A percentile compares a stretch with the other conserved stretches of the same genome.
phyloP scores from a whole-genome alignment of 352 stramenopile genomes.

The Phytophthora litchii region DNA sequence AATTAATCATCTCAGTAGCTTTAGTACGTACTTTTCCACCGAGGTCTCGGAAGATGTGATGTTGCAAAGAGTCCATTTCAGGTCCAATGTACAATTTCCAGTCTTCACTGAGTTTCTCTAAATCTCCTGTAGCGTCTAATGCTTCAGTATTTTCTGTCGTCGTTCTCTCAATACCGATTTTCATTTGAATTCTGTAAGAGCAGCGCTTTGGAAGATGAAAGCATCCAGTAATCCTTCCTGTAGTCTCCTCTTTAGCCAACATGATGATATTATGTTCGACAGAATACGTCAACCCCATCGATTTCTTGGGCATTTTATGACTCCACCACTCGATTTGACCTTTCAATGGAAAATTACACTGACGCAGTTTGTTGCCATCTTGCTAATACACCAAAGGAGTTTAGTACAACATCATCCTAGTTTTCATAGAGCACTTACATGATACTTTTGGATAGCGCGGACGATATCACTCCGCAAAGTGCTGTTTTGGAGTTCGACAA shows the following conservation, averaged over 20 bases:
- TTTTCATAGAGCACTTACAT: slow-evolving; percentile 36
- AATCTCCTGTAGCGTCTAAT: neutral
- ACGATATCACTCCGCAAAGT: slow-evolving; percentile 51
- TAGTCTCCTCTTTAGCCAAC: slow-evolving; percentile 22
- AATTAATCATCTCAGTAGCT: neutral
- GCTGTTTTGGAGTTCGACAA: slow-evolving; percentile 57
- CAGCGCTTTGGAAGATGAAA: slow-evolving; percentile 64
- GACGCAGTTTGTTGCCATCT: slow-evolving; percentile 50
- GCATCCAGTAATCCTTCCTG: slow-evolving; percentile 36
- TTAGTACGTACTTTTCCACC: slow-evolving; percentile 41
- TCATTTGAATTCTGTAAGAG: slow-evolving; percentile 50
- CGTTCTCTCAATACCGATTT: slow-evolving; percentile 19
- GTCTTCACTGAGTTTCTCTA: slow-evolving; percentile 13
- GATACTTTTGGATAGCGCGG: slow-evolving; percentile 39
- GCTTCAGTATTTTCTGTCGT: neutral
- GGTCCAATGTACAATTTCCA: slow-evolving; percentile 56
- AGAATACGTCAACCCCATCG: slow-evolving; percentile 36
- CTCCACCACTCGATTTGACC: slow-evolving; percentile 76
- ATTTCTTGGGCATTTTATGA: slow-evolving; percentile 42
- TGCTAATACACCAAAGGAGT: slow-evolving; percentile 30
- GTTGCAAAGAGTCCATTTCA: slow-evolving; percentile 67
- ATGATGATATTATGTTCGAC: slow-evolving; percentile 27
- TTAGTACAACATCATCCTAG: neutral
- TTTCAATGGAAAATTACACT: slow-evolving; percentile 66
- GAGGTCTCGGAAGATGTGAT: slow-evolving; percentile 46